Base-by-base conservation (phyloP, 805 yeast genomes). In the Suhomyces tanzawaensis region DNA sequence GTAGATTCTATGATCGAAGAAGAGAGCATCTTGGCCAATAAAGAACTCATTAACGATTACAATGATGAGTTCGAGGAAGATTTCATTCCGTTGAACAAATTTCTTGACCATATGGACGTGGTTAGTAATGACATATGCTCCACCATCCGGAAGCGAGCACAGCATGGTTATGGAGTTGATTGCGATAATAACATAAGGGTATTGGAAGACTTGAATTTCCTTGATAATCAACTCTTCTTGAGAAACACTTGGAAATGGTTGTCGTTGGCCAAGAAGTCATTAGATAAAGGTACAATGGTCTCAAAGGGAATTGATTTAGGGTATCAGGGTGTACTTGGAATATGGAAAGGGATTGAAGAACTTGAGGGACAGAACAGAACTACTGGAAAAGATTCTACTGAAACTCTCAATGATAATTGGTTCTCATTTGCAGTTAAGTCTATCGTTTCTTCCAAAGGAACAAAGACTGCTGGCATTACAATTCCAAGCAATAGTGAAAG, bases 241-340 rank as follows among this genome's bases (percentile, higher is more conserved):
- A 68, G 83, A 44, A 82, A 86, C 49, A 83, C 95, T 0, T 91
- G 98, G 98, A 81, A 83, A 53, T 91, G 98, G 98, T 63, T 91
- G 22, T 76, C 79, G 1, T 76, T 85, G 35, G 87, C 95, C 0
- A 74, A 77, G 37, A 77, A 76, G 29, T 72, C 85, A 1, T 79
- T 79, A 3, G 73, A 72, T 14, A 76, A 80, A 34, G 83, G 86
- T 0, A 66, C 82, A 1, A 82, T 86, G 84, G 66, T 77, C 3
- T 72, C 83, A 4, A 80, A 79, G 17, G 81, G 77, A 13, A 64
- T 87, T 26, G 96, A 91, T 54, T 70, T 91, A 22, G 90, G 95
- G 1, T 89, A 77, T 55, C 82, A 85, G 47, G 99, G 99, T 5
- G 95, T 91, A 3, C 60, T 80, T 19, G 95, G 95, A 7, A 79